A percentile compares a stretch with the other conserved stretches of the same genome.
These are phyloP conservation scores for Polytrichum commune DNA, from an alignment of 225 moss, liverwort and hornwort species.

Conservation along the genomic window DNA sequence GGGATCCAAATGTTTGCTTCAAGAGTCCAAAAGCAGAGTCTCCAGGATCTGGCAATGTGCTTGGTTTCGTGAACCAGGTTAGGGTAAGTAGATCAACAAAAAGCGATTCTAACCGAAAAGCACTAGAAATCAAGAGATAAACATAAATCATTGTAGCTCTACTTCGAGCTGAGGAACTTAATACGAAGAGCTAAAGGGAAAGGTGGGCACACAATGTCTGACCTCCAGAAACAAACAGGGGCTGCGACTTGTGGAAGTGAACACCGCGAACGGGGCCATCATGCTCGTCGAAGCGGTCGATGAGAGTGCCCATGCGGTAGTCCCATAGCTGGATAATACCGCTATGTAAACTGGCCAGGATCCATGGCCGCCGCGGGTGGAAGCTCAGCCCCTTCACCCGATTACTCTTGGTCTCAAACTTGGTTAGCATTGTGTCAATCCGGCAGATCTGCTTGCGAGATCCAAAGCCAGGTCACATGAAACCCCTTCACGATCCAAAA, in stretches of 20 bases:
- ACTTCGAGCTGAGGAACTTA: too few species aligned
- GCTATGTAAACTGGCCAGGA: slow-evolving; percentile 95
- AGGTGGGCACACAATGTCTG: slow-evolving; percentile 6
- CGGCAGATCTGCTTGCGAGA: slow-evolving; percentile 16
- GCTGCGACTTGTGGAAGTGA: slow-evolving; percentile 98
- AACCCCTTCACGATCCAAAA: neutral
- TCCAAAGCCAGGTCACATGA: slow-evolving; percentile 6
- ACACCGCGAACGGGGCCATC: slow-evolving; percentile 97
- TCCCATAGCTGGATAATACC: slow-evolving; percentile 99
- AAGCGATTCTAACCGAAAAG: too few species aligned
- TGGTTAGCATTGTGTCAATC: slow-evolving; percentile 78
- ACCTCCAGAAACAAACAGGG: slow-evolving; percentile 99
- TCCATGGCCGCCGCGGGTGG: slow-evolving; percentile 98
- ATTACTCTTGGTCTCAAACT: slow-evolving; percentile 99
- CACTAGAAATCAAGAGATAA: too few species aligned
- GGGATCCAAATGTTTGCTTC: too few species aligned
- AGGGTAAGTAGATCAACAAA: too few species aligned
- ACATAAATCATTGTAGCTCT: too few species aligned
- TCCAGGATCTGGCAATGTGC: too few species aligned
- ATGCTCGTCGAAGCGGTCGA: slow-evolving; percentile 98
- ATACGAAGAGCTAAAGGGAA: too few species aligned
- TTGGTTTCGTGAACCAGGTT: too few species aligned
- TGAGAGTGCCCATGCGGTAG: slow-evolving; percentile 97
- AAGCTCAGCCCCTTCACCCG: slow-evolving; percentile 99
- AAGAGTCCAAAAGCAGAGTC: neutral